These are phyloP conservation scores for Aspergillus chevalieri DNA, from an alignment of 2,329 filamentous ascomycete genomes.

Conservation along the genomic window DNA sequence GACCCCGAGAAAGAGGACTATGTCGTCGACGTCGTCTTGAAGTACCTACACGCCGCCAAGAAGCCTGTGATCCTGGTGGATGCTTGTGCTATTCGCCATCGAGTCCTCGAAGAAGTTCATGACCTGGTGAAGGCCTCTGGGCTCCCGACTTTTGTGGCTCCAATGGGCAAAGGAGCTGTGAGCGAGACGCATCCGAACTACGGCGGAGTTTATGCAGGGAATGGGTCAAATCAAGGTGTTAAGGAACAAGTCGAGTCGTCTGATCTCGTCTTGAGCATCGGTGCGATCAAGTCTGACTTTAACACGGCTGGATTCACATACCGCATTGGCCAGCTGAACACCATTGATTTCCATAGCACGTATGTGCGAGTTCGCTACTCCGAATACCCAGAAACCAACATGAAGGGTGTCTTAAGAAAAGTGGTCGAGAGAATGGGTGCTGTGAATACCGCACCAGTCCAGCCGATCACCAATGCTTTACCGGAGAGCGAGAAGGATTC, in stretches of 20 bases:
- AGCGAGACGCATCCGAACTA: slow-evolving; percentile 70
- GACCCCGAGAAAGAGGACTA: slow-evolving; percentile 69
- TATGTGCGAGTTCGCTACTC: slow-evolving; percentile 70
- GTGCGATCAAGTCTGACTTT: slow-evolving; percentile 42
- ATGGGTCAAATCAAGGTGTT: slow-evolving; percentile 56
- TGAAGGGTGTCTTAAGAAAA: slow-evolving; percentile 73
- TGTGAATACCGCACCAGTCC: slow-evolving; percentile 51
- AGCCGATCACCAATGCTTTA: slow-evolving; percentile 52
- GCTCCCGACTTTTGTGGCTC: slow-evolving; percentile 77
- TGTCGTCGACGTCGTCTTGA: slow-evolving; percentile 72
- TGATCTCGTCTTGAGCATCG: slow-evolving; percentile 39
- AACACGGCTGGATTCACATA: slow-evolving; percentile 71
- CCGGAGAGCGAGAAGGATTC: slow-evolving; percentile 27
- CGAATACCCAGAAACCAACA: slow-evolving; percentile 69
- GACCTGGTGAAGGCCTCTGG: slow-evolving; percentile 65
- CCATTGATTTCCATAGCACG: slow-evolving; percentile 77
- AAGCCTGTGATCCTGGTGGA: slow-evolving; percentile 75
- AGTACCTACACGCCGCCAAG: slow-evolving; percentile 65
- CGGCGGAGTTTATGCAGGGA: slow-evolving; percentile 79
- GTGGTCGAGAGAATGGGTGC: slow-evolving; percentile 54
- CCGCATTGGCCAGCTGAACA: slow-evolving; percentile 68
- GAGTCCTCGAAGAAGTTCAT: slow-evolving; percentile 66
- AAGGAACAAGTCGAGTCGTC: slow-evolving; percentile 35
- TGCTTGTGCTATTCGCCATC: slow-evolving; percentile 72
- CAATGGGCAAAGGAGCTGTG: slow-evolving; percentile 82